Evolutionary conservation across 352 stramenopile genomes (phyloP).

Genomic region (Phytopythium ostracodes): DNA sequence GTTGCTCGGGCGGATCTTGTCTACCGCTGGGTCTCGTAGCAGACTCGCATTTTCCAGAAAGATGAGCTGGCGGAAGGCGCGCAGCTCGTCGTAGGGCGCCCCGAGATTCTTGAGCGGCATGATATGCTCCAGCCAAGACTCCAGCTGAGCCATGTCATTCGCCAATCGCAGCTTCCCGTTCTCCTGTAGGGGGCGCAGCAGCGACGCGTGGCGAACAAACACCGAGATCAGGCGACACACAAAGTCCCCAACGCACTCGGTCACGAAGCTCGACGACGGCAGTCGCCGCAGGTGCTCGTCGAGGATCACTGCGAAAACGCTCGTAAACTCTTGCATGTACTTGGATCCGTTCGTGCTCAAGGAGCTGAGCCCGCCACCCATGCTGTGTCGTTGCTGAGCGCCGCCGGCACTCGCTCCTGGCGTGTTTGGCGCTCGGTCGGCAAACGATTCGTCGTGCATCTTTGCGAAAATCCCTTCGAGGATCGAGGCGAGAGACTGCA

Average conservation of each 20-base stretch:
- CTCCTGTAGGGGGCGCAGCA: constrained; percentile 72
- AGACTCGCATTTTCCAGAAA: constrained; percentile 67
- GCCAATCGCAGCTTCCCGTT: constrained; percentile 73
- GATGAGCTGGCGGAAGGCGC: constrained; percentile 79
- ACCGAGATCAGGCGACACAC: constrained; percentile 64
- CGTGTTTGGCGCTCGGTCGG: constrained; percentile 23
- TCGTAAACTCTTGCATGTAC: constrained; percentile 79
- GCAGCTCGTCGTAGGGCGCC: constrained; percentile 65
- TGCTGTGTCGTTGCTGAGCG: constrained; percentile 12
- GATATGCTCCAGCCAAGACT: constrained; percentile 61
- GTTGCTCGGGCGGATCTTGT: constrained; percentile 82
- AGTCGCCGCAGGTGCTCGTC: constrained; percentile 75
- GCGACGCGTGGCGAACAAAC: constrained; percentile 72
- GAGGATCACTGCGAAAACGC: constrained; percentile 55
- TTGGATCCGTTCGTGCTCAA: constrained; percentile 37
- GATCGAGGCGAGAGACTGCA: constrained; percentile 53
- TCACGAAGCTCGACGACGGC: constrained; percentile 44
- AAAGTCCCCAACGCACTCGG: constrained; percentile 58
- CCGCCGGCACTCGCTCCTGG: constrained; percentile 14
- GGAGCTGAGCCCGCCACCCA: neutral
- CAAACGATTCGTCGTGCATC: constrained; percentile 87
- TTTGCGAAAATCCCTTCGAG: constrained; percentile 65
- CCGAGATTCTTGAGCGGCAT: constrained; percentile 57
- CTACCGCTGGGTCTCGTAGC: constrained; percentile 62
- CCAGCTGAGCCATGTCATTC: constrained; percentile 83